Percentiles rank a stretch among this genome's conserved stretches.
Conservation (phyloP, 805 yeast genomes). For the Sugiyamaella qingdaonensis region DNA sequence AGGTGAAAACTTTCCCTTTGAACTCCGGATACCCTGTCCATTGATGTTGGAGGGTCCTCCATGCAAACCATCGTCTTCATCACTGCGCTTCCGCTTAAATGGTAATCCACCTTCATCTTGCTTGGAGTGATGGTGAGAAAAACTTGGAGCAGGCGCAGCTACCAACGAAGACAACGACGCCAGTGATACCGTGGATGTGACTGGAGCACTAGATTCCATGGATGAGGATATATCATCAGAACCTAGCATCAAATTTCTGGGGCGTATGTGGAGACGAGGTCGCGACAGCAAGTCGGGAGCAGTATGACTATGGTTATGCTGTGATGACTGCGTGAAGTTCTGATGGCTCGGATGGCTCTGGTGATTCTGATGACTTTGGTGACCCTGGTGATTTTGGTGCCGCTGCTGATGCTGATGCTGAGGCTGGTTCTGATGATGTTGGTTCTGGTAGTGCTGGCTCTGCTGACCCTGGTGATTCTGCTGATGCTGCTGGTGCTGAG, state of each 20-base stretch:
- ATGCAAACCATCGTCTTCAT: not conserved
- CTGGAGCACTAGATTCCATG: not conserved
- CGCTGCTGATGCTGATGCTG: constrained; percentile 8
- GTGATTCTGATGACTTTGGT: constrained; percentile 1
- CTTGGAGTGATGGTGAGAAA: not conserved
- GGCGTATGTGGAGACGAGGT: not conserved
- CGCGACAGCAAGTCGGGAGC: not conserved
- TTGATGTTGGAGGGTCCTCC: not conserved
- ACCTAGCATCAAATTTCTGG: not conserved
- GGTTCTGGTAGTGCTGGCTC: not conserved
- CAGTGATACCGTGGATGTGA: not conserved
- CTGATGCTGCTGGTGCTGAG: constrained; percentile 4
- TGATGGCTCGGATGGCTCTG: not conserved
- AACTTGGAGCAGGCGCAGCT: not conserved
- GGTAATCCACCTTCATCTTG: too few relatives aligned
- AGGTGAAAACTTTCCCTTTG: constrained; percentile 25
- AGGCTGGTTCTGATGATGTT: constrained; percentile 6
- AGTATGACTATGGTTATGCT: not conserved
- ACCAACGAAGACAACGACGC: not conserved
- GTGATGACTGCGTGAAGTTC: too few relatives aligned
- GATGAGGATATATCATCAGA: not conserved
- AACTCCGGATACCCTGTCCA: not conserved
- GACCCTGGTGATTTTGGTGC: constrained; percentile 13
- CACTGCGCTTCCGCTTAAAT: not conserved
- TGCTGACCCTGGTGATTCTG: constrained; percentile 2